A percentile compares a stretch with the other conserved stretches of the same genome.
phyloP scores from a whole-genome alignment of 1,284 basidiomycete genomes.

The Ceratobasidium papillatum region DNA sequence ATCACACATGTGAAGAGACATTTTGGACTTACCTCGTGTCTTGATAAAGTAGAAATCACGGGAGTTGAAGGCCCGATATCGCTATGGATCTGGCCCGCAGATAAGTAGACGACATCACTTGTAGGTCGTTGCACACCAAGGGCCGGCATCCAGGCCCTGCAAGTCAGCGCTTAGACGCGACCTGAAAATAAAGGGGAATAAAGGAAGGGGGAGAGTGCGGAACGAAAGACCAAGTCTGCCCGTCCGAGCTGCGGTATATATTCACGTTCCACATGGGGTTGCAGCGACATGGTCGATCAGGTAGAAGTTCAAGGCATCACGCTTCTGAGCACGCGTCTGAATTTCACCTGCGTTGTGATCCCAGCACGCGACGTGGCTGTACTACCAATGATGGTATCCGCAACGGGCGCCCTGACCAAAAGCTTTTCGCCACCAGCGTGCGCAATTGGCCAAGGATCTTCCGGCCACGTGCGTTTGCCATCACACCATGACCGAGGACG shows the following conservation, averaged over 20 bases:
- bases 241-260: conserved; percentile 14
- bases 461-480: background rate
- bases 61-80: background rate
- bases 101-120: background rate
- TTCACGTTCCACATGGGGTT: conserved; percentile 22
- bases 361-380: conserved; percentile 31
- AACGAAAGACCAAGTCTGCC: background rate
- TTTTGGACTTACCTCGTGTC: conserved; percentile 5
- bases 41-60: background rate
- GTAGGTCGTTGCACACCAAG: conserved; percentile 15
- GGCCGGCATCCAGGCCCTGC: conserved; percentile 15
- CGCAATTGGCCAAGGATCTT: background rate
- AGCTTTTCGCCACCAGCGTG: background rate
- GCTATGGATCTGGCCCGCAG: conserved; percentile 5
- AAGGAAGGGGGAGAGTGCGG: conserved; percentile 6
- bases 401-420: background rate
- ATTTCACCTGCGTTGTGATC: conserved; percentile 11
- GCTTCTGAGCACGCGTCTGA: conserved; percentile 6
- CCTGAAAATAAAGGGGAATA: background rate
- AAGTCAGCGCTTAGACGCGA: background rate
- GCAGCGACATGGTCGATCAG: background rate
- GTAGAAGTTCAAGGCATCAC: background rate
- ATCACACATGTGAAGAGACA: background rate
- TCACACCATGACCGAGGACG: background rate
- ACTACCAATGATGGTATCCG: background rate